These are phyloP conservation scores for Xylaria sp. DNA, from an alignment of 2,329 filamentous ascomycete genomes.

Conservation along the genomic window DNA sequence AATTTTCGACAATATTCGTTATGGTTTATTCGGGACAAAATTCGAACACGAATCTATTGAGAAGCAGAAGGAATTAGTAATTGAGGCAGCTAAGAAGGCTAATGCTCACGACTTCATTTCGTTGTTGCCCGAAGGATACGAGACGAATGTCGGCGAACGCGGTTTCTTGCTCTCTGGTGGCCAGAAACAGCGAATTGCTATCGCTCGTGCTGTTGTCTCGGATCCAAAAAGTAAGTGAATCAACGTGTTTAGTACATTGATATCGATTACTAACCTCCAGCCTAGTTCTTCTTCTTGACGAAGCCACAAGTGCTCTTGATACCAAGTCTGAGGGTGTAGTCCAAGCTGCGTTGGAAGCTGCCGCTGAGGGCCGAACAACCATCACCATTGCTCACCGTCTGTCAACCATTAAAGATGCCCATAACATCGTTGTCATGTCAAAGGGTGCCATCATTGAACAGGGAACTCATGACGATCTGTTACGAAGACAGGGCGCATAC, in stretches of 20 bases:
- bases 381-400: constrained; percentile 96
- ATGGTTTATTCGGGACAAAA: constrained; percentile 85
- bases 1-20: constrained; percentile 87
- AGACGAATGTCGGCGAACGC: constrained; percentile 94
- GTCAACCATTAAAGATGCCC: constrained; percentile 90
- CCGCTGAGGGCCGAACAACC: constrained; percentile 85
- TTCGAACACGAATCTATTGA: constrained; percentile 73
- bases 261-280: constrained; percentile 7
- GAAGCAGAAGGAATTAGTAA: constrained; percentile 71
- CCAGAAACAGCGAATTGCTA: constrained; percentile 96
- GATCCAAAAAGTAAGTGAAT: constrained; percentile 72
- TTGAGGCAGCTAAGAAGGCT: constrained; percentile 84
- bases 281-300: constrained; percentile 81
- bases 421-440: constrained; percentile 95
- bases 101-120: constrained; percentile 94
- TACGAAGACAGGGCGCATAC: constrained; percentile 75
- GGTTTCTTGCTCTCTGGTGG: constrained; percentile 92
- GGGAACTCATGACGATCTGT: constrained; percentile 81
- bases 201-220: constrained; percentile 86
- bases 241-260: background rate
- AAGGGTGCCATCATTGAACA: constrained; percentile 88
- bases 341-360: constrained; percentile 87
- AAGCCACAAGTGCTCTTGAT: constrained; percentile 92
- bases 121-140: constrained; percentile 82
- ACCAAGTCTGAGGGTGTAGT: constrained; percentile 95